Evolutionary conservation across 2,329 filamentous ascomycete species (phyloP).

Genomic region (Xylaria sp.): DNA sequence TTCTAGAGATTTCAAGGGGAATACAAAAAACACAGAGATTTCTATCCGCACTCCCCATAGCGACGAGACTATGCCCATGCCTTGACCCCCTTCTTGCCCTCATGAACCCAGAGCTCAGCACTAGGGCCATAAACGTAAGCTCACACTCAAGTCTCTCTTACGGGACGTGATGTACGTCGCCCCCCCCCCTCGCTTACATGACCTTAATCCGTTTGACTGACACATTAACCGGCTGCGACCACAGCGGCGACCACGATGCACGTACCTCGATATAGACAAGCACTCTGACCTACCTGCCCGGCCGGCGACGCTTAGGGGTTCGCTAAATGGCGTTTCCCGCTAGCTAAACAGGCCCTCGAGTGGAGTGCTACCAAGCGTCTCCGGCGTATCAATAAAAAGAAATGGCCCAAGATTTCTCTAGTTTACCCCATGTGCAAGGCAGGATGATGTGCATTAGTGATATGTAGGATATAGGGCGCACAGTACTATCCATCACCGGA

Average conservation of each 20-base stretch:
- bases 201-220: constrained; percentile 7
- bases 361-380: background rate
- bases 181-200: background rate
- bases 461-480: background rate
- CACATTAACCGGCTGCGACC: constrained; percentile 22
- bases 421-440: background rate
- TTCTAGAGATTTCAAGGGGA: background rate
- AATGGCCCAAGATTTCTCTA: background rate
- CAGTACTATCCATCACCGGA: background rate
- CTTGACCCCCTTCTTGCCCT: background rate
- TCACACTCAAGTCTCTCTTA: background rate
- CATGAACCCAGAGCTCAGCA: background rate
- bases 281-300: background rate
- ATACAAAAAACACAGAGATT: constrained; percentile 1
- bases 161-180: background rate
- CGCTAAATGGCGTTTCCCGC: background rate
- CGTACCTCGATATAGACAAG: background rate
- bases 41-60: background rate
- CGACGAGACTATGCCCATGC: constrained; percentile 1
- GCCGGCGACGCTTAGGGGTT: background rate
- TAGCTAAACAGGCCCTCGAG: background rate
- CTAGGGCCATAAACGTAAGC: background rate
- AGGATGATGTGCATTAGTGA: constrained; percentile 16
- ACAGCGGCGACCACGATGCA: constrained; percentile 5
- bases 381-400: background rate